Evolutionary conservation across 1,139 yeast species (phyloP).

Genomic region (Diutina sp.): DNA sequence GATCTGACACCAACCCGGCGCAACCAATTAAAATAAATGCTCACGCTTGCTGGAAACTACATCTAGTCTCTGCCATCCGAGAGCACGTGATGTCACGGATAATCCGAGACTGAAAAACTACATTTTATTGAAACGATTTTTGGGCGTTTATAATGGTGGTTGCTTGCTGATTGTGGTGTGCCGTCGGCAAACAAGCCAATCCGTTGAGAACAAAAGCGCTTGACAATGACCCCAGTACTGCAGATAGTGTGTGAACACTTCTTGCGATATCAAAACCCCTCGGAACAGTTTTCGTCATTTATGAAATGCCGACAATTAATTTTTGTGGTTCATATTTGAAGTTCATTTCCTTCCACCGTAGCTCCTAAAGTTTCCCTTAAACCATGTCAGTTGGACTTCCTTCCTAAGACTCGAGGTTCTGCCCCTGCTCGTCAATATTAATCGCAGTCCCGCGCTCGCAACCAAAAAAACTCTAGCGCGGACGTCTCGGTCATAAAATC

Average conservation of each 20-base stretch:
- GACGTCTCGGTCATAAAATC: background rate
- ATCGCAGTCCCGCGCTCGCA: background rate
- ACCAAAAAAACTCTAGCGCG: background rate
- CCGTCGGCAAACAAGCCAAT: background rate
- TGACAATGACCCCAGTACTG: background rate
- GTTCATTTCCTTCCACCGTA: too few species aligned
- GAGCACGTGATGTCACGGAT: background rate
- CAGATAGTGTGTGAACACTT: background rate
- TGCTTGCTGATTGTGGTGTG: background rate
- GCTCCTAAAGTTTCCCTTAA: background rate
- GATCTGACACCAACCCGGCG: background rate
- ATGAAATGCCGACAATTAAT: too few species aligned
- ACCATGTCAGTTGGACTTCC: background rate
- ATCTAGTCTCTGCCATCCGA: background rate
- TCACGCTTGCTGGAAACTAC: background rate
- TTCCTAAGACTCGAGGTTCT: background rate
- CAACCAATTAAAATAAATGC: background rate
- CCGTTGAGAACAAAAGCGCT: background rate
- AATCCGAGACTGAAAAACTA: background rate
- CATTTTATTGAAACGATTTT: too few species aligned
- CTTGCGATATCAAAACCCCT: background rate
- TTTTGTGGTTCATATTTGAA: too few species aligned
- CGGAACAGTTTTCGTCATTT: background rate
- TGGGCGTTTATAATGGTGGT: background rate
- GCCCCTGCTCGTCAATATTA: background rate